phyloP scores from a whole-genome alignment of 345 rosid species.

The Ceriops tagal region DNA sequence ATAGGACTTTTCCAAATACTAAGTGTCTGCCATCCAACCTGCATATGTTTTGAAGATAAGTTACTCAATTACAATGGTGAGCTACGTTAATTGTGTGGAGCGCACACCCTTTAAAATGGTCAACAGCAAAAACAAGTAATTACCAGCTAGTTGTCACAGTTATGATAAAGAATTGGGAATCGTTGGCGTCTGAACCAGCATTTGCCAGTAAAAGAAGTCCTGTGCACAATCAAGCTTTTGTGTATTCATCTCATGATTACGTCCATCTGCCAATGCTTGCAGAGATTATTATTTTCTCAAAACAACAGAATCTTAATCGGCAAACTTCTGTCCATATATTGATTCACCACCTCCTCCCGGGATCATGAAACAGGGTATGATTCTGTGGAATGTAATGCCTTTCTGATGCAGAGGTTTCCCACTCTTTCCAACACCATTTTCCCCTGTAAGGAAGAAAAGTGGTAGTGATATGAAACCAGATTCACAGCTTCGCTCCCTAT shows the following conservation, averaged over 20 bases:
- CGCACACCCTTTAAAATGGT: not conserved
- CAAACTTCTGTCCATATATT: constrained; percentile 89
- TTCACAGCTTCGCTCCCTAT: not conserved
- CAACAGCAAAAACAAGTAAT: not conserved
- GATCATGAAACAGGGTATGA: constrained; percentile 93
- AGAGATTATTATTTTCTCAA: not conserved
- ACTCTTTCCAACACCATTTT: constrained; percentile 83
- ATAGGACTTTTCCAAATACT: constrained; percentile 87
- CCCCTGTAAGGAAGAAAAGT: constrained; percentile 43
- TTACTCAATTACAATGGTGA: too few species aligned
- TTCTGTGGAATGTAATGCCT: constrained; percentile 82
- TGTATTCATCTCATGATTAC: not conserved
- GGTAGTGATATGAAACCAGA: not conserved
- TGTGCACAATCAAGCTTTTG: constrained; percentile 14
- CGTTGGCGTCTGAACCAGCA: constrained; percentile 87
- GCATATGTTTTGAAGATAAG: constrained; percentile 8
- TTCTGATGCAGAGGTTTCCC: constrained; percentile 87
- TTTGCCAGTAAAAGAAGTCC: constrained; percentile 93
- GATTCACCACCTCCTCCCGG: constrained; percentile 99
- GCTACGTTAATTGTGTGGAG: too few species aligned
- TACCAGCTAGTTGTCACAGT: constrained; percentile 94
- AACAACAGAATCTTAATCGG: constrained; percentile 46
- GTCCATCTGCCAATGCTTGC: not conserved
- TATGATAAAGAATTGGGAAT: constrained; percentile 92
- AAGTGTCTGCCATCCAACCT: constrained; percentile 97